Evolutionary conservation across 2,329 filamentous ascomycete genomes (phyloP).

Genomic region (Penicillium brasilianum): DNA sequence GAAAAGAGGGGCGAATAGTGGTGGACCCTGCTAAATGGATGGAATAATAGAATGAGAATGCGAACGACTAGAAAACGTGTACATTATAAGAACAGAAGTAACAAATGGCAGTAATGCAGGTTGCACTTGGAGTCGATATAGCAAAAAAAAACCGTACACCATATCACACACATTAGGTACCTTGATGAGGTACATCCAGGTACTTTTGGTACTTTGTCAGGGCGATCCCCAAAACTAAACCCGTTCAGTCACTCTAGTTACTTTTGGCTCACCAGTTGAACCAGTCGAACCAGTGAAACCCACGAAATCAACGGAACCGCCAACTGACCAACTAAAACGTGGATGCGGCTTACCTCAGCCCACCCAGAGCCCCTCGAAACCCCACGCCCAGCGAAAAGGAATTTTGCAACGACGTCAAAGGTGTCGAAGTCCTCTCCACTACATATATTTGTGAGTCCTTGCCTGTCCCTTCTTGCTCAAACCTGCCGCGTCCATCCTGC

Average conservation of each 20-base stretch:
- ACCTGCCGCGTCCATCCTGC: background rate
- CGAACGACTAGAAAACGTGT: background rate
- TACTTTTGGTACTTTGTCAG: constrained; percentile 1
- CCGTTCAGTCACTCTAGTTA: too few species aligned
- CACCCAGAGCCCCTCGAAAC: constrained; percentile 31
- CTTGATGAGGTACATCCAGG: background rate
- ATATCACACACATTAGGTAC: background rate
- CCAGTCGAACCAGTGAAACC: too few species aligned
- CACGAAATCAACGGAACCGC: background rate
- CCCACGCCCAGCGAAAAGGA: constrained; percentile 39
- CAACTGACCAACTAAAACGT: constrained; percentile 5
- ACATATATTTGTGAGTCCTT: background rate
- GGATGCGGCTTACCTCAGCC: constrained; percentile 39
- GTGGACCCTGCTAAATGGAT: background rate
- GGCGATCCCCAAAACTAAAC: background rate
- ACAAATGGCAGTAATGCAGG: background rate
- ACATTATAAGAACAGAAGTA: background rate
- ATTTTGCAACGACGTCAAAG: constrained; percentile 39
- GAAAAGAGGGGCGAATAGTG: background rate
- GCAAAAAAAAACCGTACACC: too few species aligned
- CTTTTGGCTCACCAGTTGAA: background rate
- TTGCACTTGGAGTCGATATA: background rate
- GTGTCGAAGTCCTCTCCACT: constrained; percentile 18
- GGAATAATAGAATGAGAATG: background rate
- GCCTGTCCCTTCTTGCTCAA: background rate